A percentile compares a stretch with the other conserved stretches of the same genome.
Conservation (phyloP, 768 basidiomycete genomes). For the Boletus coccyginus region DNA sequence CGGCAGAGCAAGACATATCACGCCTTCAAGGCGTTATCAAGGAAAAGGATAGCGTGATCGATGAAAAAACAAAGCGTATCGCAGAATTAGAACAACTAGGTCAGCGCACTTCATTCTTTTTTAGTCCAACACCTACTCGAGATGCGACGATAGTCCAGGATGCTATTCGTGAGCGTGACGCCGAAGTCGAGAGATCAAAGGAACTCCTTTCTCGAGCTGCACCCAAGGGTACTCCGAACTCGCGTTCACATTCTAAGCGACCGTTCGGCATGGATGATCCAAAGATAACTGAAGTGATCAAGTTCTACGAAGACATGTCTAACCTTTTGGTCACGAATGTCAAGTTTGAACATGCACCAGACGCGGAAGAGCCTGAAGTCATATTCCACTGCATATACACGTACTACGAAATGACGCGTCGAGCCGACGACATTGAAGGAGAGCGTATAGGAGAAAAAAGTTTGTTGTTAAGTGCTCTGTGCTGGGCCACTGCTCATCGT, state of each 20-base stretch:
- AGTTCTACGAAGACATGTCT: constrained; percentile 84
- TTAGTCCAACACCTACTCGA: neutral
- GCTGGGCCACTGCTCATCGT: neutral
- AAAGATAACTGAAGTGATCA: constrained; percentile 57
- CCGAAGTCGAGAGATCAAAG: constrained; percentile 58
- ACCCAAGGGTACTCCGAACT: constrained; percentile 38
- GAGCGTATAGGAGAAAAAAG: constrained; percentile 35
- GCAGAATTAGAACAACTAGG: constrained; percentile 46
- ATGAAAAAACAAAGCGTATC: constrained; percentile 46
- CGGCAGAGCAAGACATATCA: constrained; percentile 45
- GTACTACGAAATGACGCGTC: constrained; percentile 34
- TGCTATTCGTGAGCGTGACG: constrained; percentile 52
- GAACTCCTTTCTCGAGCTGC: constrained; percentile 41
- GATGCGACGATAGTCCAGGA: constrained; percentile 43
- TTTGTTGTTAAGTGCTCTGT: constrained; percentile 7
- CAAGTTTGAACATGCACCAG: constrained; percentile 40
- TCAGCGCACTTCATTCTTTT: constrained; percentile 27
- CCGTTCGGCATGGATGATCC: constrained; percentile 47
- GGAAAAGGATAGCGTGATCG: constrained; percentile 41
- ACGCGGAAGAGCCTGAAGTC: constrained; percentile 45
- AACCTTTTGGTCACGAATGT: constrained; percentile 69
- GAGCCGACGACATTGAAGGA: constrained; percentile 32
- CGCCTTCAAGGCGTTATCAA: constrained; percentile 43
- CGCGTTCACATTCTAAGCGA: constrained; percentile 34
- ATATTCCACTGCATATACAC: constrained; percentile 71